Evolutionary conservation across 164 flowering plant species (phyloP), one percentile per base, ranked within the genome.

Genomic region (Stephania cephalantha): DNA sequence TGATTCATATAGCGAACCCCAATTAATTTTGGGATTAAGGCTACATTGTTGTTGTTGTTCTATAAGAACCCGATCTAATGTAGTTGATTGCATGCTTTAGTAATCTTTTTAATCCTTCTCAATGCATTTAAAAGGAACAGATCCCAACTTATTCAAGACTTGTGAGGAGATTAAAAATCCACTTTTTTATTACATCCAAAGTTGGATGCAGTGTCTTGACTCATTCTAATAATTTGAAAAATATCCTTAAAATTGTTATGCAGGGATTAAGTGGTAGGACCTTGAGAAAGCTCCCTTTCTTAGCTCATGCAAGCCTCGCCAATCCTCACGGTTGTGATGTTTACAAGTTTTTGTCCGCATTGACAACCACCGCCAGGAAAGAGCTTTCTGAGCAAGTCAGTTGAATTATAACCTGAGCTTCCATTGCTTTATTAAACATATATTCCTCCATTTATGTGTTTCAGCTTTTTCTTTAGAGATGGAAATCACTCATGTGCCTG

Each of bases 241-340:
- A 15, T 6, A 53, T 68, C 9, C 58, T 72, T 58, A 4, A 18
- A 72, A 20, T 70, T 35, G 6, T 76, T 64, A 6, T 79, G 5
- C 84, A 95, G 97, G 98, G 99, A 13, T 79, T 92, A 81, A 96
- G 97, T 78, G 99, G 99, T 81, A 86, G 99, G 76, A 83, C 95
- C 25, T 85, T 96, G 73, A 89, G 99, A 75, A 96, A 94, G 84
- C 99, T 96, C 80, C 99, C 99, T 30, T 94, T 96, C 84, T 81
- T 96, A 80, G 84, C 97, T 6, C 96, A 93, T 79, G 92, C 98
- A 71, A 87, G 90, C 44, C 87, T 94, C 48, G 73, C 88, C 68
- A 86, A 84, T 73, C 89, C 93, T 18, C 77, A 73, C 73, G 46
- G 73, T 63, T 86, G 95, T 76, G 88, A 87, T 53, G 83, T 88